These are phyloP conservation scores for Juglanconis juglandina DNA, from an alignment of 2,329 filamentous ascomycete genomes.

Conservation along the genomic window DNA sequence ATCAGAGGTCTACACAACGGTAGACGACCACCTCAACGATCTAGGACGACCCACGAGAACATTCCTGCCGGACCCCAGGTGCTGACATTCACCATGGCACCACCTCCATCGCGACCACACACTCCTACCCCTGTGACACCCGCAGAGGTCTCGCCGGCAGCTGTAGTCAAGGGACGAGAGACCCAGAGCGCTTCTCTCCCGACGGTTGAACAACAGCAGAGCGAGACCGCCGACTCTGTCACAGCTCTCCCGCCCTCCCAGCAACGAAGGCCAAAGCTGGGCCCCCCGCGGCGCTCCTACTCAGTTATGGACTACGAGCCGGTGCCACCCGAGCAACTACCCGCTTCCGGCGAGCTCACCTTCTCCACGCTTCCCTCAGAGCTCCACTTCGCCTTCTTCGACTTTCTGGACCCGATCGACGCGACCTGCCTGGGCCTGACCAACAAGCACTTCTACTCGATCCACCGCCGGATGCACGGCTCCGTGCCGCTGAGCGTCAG, in stretches of 20 bases:
- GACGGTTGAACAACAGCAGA: background rate
- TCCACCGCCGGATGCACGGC: constrained; percentile 55
- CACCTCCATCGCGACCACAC: constrained; percentile 6
- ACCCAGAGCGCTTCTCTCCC: background rate
- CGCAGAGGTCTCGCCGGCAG: background rate
- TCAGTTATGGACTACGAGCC: constrained; percentile 61
- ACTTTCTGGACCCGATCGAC: constrained; percentile 62
- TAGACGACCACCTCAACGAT: constrained; percentile 17
- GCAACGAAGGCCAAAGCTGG: constrained; percentile 33
- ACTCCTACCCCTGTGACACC: background rate
- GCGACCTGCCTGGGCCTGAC: constrained; percentile 60
- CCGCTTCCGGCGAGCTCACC: constrained; percentile 37
- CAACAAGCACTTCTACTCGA: constrained; percentile 54
- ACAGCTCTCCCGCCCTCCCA: constrained; percentile 12
- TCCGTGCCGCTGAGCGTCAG: constrained; percentile 54
- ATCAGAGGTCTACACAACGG: constrained; percentile 32
- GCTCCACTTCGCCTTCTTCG: constrained; percentile 58
- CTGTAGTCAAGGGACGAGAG: background rate
- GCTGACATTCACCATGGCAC: constrained; percentile 13
- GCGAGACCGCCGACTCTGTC: constrained; percentile 20
- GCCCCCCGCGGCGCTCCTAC: constrained; percentile 53
- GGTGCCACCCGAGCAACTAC: constrained; percentile 45
- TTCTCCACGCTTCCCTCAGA: constrained; percentile 55
- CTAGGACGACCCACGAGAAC: constrained; percentile 18
- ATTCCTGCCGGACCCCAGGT: constrained; percentile 15